Conservation (phyloP, 208 protist genomes). For the Trypanosoma scelopori region DNA sequence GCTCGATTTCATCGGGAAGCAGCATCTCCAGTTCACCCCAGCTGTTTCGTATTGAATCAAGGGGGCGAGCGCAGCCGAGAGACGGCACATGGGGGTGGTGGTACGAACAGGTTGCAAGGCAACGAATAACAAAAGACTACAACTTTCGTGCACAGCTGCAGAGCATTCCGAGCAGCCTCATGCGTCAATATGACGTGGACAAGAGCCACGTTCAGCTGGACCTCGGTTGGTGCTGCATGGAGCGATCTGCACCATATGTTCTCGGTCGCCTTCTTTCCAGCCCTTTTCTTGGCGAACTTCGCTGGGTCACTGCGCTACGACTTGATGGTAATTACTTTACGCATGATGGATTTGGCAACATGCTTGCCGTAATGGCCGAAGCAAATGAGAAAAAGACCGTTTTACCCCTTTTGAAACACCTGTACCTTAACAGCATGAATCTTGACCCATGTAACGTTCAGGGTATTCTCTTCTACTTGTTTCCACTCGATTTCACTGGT, state of each 20-base stretch:
- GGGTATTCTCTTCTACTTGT: slow-evolving; percentile 69
- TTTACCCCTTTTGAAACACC: slow-evolving; percentile 61
- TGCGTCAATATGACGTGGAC: slow-evolving; percentile 56
- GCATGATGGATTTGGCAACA: slow-evolving; percentile 65
- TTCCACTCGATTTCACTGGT: slow-evolving; percentile 48
- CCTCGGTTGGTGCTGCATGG: slow-evolving; percentile 76
- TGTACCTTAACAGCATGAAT: slow-evolving; percentile 88
- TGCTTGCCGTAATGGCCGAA: slow-evolving; percentile 62
- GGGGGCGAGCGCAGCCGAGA: slow-evolving; percentile 27
- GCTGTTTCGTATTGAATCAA: slow-evolving; percentile 58
- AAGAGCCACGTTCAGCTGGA: slow-evolving; percentile 65
- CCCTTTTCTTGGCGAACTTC: slow-evolving; percentile 51
- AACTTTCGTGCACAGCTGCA: slow-evolving; percentile 52
- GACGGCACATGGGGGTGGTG: slow-evolving; percentile 75
- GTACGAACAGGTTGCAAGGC: slow-evolving; percentile 59
- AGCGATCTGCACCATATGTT: slow-evolving; percentile 72
- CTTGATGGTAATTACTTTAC: slow-evolving; percentile 86
- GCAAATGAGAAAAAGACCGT: slow-evolving; percentile 49
- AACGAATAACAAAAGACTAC: slow-evolving; percentile 67
- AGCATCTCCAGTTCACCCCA: slow-evolving; percentile 48
- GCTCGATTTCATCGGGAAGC: neutral
- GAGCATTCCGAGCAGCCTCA: slow-evolving; percentile 56
- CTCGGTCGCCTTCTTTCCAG: slow-evolving; percentile 62
- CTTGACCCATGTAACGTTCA: slow-evolving; percentile 52
- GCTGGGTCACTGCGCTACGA: slow-evolving; percentile 71